A percentile compares a stretch with the other conserved stretches of the same genome.
Evolutionary conservation across 148 eudicot genomes (phyloP).

Genomic region (Silene uniflora): DNA sequence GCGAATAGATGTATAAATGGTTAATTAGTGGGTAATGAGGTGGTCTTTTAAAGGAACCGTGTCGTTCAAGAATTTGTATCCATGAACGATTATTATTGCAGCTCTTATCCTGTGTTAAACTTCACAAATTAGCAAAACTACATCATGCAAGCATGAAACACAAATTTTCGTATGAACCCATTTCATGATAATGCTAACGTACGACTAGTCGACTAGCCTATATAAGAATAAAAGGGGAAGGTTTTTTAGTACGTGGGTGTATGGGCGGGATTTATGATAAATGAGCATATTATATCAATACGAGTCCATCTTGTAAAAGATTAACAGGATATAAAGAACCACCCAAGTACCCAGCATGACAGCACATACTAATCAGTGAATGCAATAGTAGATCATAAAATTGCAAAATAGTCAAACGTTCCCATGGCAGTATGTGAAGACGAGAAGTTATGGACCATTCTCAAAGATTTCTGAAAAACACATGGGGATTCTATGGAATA

Average conservation of each 20-base stretch:
- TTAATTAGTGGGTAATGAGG: no score
- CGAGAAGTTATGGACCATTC: not conserved
- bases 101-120: not conserved
- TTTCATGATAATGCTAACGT: not conserved
- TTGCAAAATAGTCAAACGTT: not conserved
- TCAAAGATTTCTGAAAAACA: slow-evolving; percentile 3
- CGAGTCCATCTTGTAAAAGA: no score
- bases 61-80: no score
- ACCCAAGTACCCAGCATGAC: not conserved
- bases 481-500: not conserved
- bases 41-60: no score
- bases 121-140: no score
- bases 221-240: no score
- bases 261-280: no score
- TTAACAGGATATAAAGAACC: not conserved
- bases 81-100: no score
- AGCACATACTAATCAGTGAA: not conserved
- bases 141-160: not conserved
- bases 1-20: not conserved
- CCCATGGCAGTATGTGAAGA: not conserved
- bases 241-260: no score
- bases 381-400: not conserved
- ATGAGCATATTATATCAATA: no score
- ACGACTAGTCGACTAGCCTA: no score
- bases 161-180: not conserved